phyloP scores from a whole-genome alignment of 2,329 filamentous ascomycete species.

The Beauveria brongniartii region DNA sequence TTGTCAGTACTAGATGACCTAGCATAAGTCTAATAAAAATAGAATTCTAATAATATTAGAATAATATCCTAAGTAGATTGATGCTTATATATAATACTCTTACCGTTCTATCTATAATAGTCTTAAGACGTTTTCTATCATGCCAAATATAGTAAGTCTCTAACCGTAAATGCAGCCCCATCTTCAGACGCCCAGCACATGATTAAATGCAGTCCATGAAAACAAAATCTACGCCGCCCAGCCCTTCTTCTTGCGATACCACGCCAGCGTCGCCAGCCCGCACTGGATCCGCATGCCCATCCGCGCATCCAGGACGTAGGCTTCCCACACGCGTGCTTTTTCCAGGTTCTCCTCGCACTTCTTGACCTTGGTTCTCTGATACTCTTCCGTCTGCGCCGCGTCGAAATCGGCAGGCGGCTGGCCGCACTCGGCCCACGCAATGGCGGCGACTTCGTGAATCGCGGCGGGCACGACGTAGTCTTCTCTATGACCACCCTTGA shows the following conservation, averaged over 20 bases:
- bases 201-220: too few relatives aligned
- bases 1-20: too few relatives aligned
- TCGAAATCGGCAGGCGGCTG: conserved; percentile 25
- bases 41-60: too few relatives aligned
- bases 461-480: conserved; percentile 67
- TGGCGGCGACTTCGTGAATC: conserved; percentile 78
- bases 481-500: conserved; percentile 55
- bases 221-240: conserved; percentile 16
- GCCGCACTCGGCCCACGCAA: conserved; percentile 65
- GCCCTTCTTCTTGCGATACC: conserved; percentile 39
- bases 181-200: too few relatives aligned
- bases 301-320: conserved; percentile 64
- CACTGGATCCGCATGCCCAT: conserved; percentile 67
- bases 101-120: not conserved
- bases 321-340: conserved; percentile 61
- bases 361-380: conserved; percentile 40
- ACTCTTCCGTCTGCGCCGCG: conserved; percentile 25
- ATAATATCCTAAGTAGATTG: too few relatives aligned
- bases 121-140: too few relatives aligned
- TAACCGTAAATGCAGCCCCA: not conserved
- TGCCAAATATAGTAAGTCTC: not conserved
- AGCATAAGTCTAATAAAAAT: too few relatives aligned
- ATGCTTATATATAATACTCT: too few relatives aligned
- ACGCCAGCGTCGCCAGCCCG: conserved; percentile 56
- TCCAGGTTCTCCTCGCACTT: conserved; percentile 59